Conservation (phyloP, 2,329 filamentous ascomycete genomes). For the Scytalidium sp. region DNA sequence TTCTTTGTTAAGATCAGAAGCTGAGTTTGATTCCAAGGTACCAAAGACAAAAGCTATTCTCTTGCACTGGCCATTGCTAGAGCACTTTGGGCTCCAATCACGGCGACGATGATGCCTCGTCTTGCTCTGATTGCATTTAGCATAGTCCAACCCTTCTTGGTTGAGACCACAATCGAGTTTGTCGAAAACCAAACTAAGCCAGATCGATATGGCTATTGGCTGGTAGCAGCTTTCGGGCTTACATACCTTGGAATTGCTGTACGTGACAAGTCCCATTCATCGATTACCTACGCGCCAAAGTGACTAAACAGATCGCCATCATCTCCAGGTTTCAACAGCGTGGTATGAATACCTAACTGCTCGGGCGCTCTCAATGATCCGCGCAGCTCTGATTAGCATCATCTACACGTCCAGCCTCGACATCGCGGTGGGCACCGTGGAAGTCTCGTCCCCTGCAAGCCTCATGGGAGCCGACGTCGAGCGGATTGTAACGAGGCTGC, state of each 20-base stretch:
- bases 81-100: slow-evolving; percentile 5
- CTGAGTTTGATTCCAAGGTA: slow-evolving; percentile 2
- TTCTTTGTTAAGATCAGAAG: slow-evolving; percentile 4
- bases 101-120: slow-evolving; percentile 11
- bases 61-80: slow-evolving; percentile 1
- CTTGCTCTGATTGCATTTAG: slow-evolving; percentile 13
- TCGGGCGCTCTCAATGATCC: slow-evolving; percentile 38
- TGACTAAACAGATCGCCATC: not conserved
- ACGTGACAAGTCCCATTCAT: not conserved
- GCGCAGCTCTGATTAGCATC: slow-evolving; percentile 41
- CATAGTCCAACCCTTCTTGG: slow-evolving; percentile 16
- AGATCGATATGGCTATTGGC: slow-evolving; percentile 14
- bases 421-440: slow-evolving; percentile 26
- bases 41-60: not conserved
- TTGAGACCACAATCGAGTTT: slow-evolving; percentile 10
- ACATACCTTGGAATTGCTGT: slow-evolving; percentile 12
- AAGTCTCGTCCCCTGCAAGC: slow-evolving; percentile 37
- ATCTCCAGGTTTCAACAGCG: not conserved
- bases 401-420: slow-evolving; percentile 46
- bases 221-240: slow-evolving; percentile 17
- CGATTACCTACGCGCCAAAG: not conserved
- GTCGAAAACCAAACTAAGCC: slow-evolving; percentile 7
- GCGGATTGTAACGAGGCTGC: slow-evolving; percentile 18
- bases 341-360: slow-evolving; percentile 35
- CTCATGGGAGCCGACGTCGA: slow-evolving; percentile 44